Evolutionary conservation across 352 stramenopile genomes (phyloP).

Genomic region (Blastocystis sp.): DNA sequence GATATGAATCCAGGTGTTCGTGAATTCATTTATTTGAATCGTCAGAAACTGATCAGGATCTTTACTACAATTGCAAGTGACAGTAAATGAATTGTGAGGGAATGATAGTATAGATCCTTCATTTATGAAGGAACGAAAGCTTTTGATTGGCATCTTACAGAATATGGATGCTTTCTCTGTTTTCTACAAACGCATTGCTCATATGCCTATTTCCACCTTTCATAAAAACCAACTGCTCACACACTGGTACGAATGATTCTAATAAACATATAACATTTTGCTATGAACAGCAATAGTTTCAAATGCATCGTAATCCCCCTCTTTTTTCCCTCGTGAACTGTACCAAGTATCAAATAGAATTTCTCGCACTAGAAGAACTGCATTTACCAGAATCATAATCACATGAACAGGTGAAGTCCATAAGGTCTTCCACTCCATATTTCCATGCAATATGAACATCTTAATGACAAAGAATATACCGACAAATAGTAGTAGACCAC

Average conservation of each 20-base stretch:
- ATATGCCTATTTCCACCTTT: too few species aligned
- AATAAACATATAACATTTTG: neutral
- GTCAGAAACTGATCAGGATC: neutral
- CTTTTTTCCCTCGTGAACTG: neutral
- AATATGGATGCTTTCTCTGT: neutral
- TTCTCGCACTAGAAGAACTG: neutral
- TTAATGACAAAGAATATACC: constrained; percentile 39
- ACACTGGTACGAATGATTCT: neutral
- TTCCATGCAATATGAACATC: neutral
- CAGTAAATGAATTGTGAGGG: neutral
- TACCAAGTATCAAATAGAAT: neutral
- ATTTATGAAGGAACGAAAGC: neutral
- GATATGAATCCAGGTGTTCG: neutral
- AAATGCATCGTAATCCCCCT: neutral
- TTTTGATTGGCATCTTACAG: neutral
- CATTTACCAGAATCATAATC: neutral
- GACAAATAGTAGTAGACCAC: neutral
- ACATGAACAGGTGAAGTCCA: constrained; percentile 26
- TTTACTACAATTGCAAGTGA: neutral
- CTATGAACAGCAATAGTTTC: constrained; percentile 5
- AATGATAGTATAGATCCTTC: neutral
- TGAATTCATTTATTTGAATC: neutral
- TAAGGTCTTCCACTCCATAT: neutral
- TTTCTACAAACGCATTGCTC: too few species aligned
- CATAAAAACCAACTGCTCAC: too few species aligned